These are phyloP conservation scores for Medicago lupulina DNA, from an alignment of 306 rosid species.

Conservation along the genomic window DNA sequence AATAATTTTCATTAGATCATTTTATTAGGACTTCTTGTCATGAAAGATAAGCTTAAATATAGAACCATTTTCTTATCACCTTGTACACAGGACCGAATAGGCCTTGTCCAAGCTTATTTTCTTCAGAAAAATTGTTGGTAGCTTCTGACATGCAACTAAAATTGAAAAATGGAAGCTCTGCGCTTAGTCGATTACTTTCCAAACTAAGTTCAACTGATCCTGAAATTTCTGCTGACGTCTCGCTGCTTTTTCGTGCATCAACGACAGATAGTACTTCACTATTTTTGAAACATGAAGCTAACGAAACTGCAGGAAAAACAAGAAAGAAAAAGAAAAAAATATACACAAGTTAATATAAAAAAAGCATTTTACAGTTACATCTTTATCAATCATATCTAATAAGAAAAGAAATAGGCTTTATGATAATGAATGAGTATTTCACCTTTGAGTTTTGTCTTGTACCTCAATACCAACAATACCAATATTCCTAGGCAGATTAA, in stretches of 20 bases:
- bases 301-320: slow-evolving; percentile 22
- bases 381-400: slow-evolving; percentile 3
- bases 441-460: slow-evolving; percentile 67
- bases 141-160: slow-evolving; percentile 66
- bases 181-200: slow-evolving; percentile 59
- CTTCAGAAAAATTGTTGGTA: slow-evolving; percentile 73
- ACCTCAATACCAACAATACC: slow-evolving; percentile 53
- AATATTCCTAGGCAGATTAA: slow-evolving; percentile 51
- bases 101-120: slow-evolving; percentile 88
- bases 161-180: slow-evolving; percentile 69
- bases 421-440: slow-evolving; percentile 19
- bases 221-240: slow-evolving; percentile 66
- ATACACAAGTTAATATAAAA: slow-evolving; percentile 19
- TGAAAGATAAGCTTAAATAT: slow-evolving; percentile 15
- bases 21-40: not conserved
- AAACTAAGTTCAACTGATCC: slow-evolving; percentile 63
- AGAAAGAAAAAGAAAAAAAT: not conserved
- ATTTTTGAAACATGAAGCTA: slow-evolving; percentile 51
- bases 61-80: slow-evolving; percentile 51
- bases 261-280: slow-evolving; percentile 41
- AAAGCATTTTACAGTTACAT: not conserved
- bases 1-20: slow-evolving; percentile 6
- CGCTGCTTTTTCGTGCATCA: slow-evolving; percentile 53
- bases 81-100: slow-evolving; percentile 88
- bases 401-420: not conserved